Conservation (phyloP, 805 yeast genomes). For the Kodamaea restingae region DNA sequence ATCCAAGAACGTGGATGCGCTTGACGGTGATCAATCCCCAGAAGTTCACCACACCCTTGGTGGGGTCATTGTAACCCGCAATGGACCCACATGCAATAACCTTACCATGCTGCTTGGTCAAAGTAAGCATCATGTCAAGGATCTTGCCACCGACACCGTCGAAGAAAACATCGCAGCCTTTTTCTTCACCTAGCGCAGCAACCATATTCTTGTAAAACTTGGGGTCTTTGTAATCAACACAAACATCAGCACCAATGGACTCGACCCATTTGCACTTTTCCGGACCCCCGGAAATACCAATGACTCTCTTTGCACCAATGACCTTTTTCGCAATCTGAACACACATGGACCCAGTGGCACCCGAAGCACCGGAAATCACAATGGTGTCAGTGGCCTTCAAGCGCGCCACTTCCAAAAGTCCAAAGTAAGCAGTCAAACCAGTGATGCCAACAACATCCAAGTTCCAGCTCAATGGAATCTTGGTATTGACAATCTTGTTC, state of each 20-base stretch:
- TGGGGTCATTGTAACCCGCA: conserved; percentile 49
- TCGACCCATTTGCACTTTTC: conserved; percentile 54
- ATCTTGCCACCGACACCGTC: conserved; percentile 66
- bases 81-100: conserved; percentile 64
- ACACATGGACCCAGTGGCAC: conserved; percentile 65
- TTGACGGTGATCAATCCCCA: conserved; percentile 45
- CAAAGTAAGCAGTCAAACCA: conserved; percentile 59
- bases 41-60: conserved; percentile 32
- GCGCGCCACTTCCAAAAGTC: conserved; percentile 47
- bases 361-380: conserved; percentile 63
- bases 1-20: conserved; percentile 51
- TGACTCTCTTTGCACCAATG: conserved; percentile 50
- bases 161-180: conserved; percentile 46
- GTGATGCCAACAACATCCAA: conserved; percentile 45
- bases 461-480: conserved; percentile 14
- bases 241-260: conserved; percentile 49
- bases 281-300: conserved; percentile 60
- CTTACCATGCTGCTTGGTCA: conserved; percentile 38
- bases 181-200: conserved; percentile 40
- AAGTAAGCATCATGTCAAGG: conserved; percentile 41
- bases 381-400: conserved; percentile 42
- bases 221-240: conserved; percentile 50
- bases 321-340: conserved; percentile 55
- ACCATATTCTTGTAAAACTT: conserved; percentile 23
- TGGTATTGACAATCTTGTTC: conserved; percentile 25